Evolutionary conservation across 306 rosid species (phyloP).

Genomic region (Luffa acutangula): DNA sequence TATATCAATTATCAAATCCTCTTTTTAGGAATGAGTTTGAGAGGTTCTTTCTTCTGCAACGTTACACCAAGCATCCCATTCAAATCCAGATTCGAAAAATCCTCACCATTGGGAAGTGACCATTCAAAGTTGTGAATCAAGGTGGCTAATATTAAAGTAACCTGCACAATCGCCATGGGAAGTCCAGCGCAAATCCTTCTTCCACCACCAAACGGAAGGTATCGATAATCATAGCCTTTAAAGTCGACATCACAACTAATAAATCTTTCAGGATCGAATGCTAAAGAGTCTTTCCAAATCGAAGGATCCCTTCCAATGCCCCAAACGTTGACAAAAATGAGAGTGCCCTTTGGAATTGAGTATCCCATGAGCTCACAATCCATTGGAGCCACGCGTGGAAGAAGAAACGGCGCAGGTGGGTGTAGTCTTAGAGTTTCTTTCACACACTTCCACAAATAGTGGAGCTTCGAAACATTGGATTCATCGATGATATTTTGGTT

Average conservation of each 20-base stretch:
- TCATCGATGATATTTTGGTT: neutral
- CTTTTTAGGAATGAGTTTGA: neutral
- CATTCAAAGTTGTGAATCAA: neutral
- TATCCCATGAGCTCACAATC: neutral
- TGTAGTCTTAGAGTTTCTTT: neutral
- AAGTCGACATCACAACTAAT: neutral
- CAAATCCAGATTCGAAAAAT: neutral
- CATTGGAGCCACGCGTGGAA: neutral
- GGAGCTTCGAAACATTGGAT: neutral
- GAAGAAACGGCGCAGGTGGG: neutral
- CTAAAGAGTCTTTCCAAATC: neutral
- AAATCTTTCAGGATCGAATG: neutral
- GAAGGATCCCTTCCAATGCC: neutral
- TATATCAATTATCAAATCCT: neutral
- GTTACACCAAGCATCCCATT: neutral
- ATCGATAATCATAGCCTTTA: neutral
- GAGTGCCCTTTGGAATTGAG: neutral
- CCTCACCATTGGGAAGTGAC: neutral
- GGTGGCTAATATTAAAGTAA: neutral
- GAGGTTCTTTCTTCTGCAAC: neutral
- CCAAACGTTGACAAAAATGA: neutral
- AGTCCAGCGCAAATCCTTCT: neutral
- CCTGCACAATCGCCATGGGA: neutral
- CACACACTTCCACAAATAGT: neutral
- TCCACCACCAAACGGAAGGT: neutral